These are phyloP conservation scores for Didymella pinodella DNA, from an alignment of 2,329 filamentous ascomycete genomes.

Conservation along the genomic window DNA sequence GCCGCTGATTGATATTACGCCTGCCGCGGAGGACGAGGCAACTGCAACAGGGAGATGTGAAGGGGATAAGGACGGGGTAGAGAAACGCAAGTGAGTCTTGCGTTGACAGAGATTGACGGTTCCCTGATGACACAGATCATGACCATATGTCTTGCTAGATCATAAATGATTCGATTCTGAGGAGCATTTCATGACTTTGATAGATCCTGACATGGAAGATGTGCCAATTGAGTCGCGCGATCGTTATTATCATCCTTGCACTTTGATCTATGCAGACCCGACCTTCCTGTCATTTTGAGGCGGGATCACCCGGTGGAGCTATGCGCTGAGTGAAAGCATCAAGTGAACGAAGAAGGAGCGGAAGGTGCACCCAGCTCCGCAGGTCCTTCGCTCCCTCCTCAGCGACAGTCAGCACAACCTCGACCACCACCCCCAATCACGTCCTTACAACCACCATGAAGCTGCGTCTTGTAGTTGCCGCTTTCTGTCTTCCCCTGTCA, in stretches of 20 bases:
- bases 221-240: neutral
- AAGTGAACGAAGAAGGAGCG: too few relatives aligned
- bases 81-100: conserved; percentile 23
- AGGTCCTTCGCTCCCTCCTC: too few relatives aligned
- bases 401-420: too few relatives aligned
- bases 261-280: too few relatives aligned
- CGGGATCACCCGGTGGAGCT: too few relatives aligned
- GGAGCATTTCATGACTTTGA: neutral
- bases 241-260: neutral
- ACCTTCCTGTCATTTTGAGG: too few relatives aligned
- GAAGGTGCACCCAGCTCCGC: too few relatives aligned
- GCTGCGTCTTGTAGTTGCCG: too few relatives aligned
- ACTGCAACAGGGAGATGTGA: conserved; percentile 26
- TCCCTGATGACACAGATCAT: neutral
- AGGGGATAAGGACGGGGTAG: conserved; percentile 15
- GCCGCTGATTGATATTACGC: conserved; percentile 37
- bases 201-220: neutral
- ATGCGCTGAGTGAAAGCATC: too few relatives aligned
- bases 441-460: too few relatives aligned
- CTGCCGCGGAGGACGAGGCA: conserved; percentile 32
- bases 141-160: neutral
- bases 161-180: neutral
- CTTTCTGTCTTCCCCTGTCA: too few relatives aligned
- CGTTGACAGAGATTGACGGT: neutral
- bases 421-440: too few relatives aligned